These are phyloP conservation scores for Saccharomycopsis fermentans DNA, from an alignment of 805 yeast genomes.

Conservation along the genomic window DNA sequence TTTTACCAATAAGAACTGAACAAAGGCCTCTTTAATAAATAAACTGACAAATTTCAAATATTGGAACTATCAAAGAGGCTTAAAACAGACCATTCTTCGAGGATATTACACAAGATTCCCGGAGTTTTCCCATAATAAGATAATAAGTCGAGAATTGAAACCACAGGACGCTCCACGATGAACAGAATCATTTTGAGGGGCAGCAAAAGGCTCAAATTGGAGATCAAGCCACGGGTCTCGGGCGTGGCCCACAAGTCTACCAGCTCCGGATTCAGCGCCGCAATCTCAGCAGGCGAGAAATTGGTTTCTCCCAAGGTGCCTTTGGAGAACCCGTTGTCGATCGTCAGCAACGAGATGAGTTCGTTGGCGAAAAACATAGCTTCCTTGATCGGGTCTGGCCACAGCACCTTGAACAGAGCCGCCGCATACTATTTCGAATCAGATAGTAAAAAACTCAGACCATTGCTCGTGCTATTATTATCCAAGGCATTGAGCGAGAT, in stretches of 20 bases:
- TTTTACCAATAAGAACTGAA: neutral
- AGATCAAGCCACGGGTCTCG: neutral
- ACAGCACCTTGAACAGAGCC: slow-evolving; percentile 84
- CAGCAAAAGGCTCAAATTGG: neutral
- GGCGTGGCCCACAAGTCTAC: slow-evolving; percentile 2
- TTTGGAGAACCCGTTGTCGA: slow-evolving; percentile 74
- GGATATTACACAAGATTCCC: neutral
- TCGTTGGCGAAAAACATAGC: slow-evolving; percentile 82
- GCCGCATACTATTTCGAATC: slow-evolving; percentile 93
- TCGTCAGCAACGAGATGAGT: slow-evolving; percentile 91
- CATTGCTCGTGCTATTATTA: slow-evolving; percentile 73
- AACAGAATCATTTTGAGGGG: neutral
- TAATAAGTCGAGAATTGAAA: neutral
- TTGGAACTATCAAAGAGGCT: neutral
- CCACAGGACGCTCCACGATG: neutral
- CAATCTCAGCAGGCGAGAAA: slow-evolving; percentile 63
- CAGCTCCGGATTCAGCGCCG: slow-evolving; percentile 35
- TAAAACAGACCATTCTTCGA: neutral
- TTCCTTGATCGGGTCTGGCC: slow-evolving; percentile 79
- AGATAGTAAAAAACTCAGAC: slow-evolving; percentile 93
- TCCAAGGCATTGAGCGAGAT: slow-evolving; percentile 72
- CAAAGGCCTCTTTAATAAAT: neutral
- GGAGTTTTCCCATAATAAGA: neutral
- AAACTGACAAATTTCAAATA: neutral
- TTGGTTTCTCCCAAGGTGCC: slow-evolving; percentile 54